These are phyloP conservation scores for sunflower (Helianthus annuus) DNA, from an alignment of 129 eudicot genomes.

Conservation along the genomic window DNA sequence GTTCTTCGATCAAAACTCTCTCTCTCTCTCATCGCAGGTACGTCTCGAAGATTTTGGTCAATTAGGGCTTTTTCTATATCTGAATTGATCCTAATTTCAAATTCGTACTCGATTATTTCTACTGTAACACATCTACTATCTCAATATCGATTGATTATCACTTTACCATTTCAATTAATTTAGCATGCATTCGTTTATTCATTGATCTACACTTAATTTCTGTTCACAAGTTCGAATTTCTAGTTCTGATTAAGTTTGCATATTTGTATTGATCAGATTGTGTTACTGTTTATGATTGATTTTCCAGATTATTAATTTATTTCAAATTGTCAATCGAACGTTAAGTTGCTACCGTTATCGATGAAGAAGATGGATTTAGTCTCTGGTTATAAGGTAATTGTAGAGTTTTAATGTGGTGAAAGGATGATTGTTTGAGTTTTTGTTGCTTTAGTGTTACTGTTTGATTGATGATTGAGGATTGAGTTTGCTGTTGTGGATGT, in stretches of 20 bases:
- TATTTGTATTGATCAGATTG: background rate
- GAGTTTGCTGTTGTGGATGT: background rate
- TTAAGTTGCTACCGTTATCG: background rate
- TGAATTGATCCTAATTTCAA: background rate
- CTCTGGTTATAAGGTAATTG: constrained; percentile 44
- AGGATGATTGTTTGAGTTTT: background rate
- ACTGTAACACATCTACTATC: background rate
- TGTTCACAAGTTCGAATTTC: background rate
- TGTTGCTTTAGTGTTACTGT: background rate
- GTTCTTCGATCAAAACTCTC: constrained; percentile 1
- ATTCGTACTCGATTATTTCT: constrained; percentile 6
- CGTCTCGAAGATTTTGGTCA: constrained; percentile 14
- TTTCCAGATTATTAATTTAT: constrained; percentile 17
- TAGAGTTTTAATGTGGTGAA: background rate
- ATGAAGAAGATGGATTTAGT: constrained; percentile 45
- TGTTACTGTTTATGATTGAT: constrained; percentile 10
- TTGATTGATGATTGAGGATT: background rate
- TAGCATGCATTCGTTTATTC: constrained; percentile 18
- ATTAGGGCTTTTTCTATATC: constrained; percentile 27
- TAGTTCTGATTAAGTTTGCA: constrained; percentile 5
- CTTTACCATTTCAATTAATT: background rate
- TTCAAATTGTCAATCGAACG: background rate
- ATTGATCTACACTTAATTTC: constrained; percentile 15
- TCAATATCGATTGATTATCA: background rate
- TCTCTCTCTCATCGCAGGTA: constrained; percentile 3